A percentile compares a stretch with the other conserved stretches of the same genome.
Evolutionary conservation across 345 rosid species (phyloP).

Genomic region (Hirschfeldia incana): DNA sequence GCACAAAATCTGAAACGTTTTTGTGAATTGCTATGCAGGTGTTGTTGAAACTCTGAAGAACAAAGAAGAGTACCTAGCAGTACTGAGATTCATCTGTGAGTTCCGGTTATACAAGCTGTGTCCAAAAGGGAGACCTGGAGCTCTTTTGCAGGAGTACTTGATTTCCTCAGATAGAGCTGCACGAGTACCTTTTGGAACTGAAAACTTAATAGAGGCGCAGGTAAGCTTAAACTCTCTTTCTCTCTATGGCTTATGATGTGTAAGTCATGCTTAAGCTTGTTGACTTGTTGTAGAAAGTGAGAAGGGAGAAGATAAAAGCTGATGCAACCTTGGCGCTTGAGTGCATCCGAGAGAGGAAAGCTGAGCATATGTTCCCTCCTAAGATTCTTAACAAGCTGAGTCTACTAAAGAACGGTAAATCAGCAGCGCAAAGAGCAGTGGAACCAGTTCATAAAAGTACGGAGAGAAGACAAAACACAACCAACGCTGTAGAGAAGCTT

Average conservation of each 20-base stretch:
- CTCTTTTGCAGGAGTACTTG: slow-evolving; percentile 7
- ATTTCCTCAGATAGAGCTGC: slow-evolving; percentile 7
- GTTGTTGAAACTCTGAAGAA: slow-evolving; percentile 12
- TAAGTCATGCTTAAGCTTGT: slow-evolving; percentile 1
- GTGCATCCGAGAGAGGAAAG: slow-evolving; percentile 11
- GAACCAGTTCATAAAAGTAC: slow-evolving; percentile 3
- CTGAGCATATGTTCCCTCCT: slow-evolving; percentile 14
- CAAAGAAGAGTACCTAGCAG: slow-evolving; percentile 15
- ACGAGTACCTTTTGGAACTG: background rate
- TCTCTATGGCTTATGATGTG: background rate
- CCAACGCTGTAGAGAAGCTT: background rate
- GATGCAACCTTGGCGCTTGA: slow-evolving; percentile 33
- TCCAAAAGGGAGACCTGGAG: slow-evolving; percentile 14
- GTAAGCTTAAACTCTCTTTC: slow-evolving; percentile 16
- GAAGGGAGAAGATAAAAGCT: slow-evolving; percentile 23
- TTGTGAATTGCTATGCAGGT: slow-evolving; percentile 16
- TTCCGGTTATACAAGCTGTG: slow-evolving; percentile 8
- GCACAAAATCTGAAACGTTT: background rate
- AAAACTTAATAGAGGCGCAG: slow-evolving; percentile 13
- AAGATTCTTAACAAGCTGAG: slow-evolving; percentile 1
- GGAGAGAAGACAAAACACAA: background rate
- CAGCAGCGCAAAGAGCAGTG: background rate
- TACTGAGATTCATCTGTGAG: slow-evolving; percentile 29
- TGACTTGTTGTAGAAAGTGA: slow-evolving; percentile 24
- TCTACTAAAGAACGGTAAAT: background rate